Evolutionary conservation across 2,329 filamentous ascomycete species (phyloP), one percentile per base, ranked within the genome.

Genomic region (Phyllachora maydis): DNA sequence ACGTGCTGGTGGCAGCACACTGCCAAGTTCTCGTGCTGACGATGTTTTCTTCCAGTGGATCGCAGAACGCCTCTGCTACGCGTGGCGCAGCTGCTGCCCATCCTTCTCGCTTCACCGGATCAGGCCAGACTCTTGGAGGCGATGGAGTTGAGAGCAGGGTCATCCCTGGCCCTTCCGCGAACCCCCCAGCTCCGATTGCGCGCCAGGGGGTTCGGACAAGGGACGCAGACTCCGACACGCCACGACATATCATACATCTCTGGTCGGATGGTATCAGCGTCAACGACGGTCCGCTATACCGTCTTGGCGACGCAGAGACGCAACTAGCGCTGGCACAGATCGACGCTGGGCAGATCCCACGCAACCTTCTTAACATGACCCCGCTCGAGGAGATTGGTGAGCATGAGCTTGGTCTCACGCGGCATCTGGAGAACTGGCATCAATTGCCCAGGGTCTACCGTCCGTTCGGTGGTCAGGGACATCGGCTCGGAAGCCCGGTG

Each of bases 241-340:
- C n/a, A n/a, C n/a, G n/a, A n/a, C n/a, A n/a, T n/a, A n/a, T n/a
- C n/a, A n/a, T n/a, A n/a, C 78, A 85, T 38, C 59, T 88, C 21
- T 90, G 79, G 79, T 60, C 63, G 19, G 72, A 90, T 40, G 79
- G 79, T 9, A 85, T 88, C 50, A 85, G 76, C 32, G 69, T 90
- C 30, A 78, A 83, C 29, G 76, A 88, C 37, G 79, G 79, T 14
- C 64, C 70, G 22, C 63, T 88, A 18, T 70, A 65, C 41, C 67
- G 76, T 26, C 85, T 78, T 39, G 74, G 83, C 37, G 77, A 88
- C 42, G 76, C 77, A n/a, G n/a, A n/a, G n/a, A n/a, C n/a, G n/a
- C n/a, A n/a, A n/a, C n/a, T n/a, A n/a, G n/a, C n/a, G n/a, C n/a
- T n/a, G 0, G 60, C 59, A 15, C 82, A 85, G 41, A 65, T 69